Percentiles rank a stretch among this genome's conserved stretches.
Evolutionary conservation across 2,329 filamentous ascomycete genomes (phyloP).

Genomic region (Septoria petroselini): DNA sequence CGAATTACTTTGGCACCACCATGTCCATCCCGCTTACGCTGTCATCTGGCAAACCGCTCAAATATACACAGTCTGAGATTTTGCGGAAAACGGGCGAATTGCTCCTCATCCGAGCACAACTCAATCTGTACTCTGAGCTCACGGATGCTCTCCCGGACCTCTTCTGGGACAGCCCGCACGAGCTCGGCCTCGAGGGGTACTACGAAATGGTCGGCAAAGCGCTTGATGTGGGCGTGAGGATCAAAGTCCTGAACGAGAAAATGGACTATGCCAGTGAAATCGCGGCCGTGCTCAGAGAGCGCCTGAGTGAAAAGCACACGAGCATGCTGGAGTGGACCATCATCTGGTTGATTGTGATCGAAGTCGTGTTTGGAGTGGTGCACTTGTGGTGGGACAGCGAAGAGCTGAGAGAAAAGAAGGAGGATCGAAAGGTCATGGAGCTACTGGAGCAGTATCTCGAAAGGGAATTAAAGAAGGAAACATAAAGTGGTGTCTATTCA

Average conservation of each 20-base stretch:
- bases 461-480: constrained; percentile 6
- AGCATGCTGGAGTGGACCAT: constrained; percentile 91
- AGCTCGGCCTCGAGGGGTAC: constrained; percentile 87
- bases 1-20: constrained; percentile 82
- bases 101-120: constrained; percentile 79
- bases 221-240: constrained; percentile 85
- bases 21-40: constrained; percentile 76
- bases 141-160: constrained; percentile 93
- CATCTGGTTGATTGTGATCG: constrained; percentile 85
- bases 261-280: constrained; percentile 98
- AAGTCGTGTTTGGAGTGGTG: constrained; percentile 82
- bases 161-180: constrained; percentile 90
- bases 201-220: constrained; percentile 91
- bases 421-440: constrained; percentile 42
- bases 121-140: constrained; percentile 95
- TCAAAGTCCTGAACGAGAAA: constrained; percentile 89
- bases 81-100: constrained; percentile 91
- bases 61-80: constrained; percentile 72
- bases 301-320: constrained; percentile 85
- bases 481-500: neutral
- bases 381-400: constrained; percentile 64
- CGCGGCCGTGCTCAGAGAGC: constrained; percentile 80
- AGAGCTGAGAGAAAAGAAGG: constrained; percentile 42
- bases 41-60: constrained; percentile 61
- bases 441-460: constrained; percentile 41